Evolutionary conservation across 2,329 filamentous ascomycete genomes (phyloP).

Genomic region (Drechslerella stenobrocha): DNA sequence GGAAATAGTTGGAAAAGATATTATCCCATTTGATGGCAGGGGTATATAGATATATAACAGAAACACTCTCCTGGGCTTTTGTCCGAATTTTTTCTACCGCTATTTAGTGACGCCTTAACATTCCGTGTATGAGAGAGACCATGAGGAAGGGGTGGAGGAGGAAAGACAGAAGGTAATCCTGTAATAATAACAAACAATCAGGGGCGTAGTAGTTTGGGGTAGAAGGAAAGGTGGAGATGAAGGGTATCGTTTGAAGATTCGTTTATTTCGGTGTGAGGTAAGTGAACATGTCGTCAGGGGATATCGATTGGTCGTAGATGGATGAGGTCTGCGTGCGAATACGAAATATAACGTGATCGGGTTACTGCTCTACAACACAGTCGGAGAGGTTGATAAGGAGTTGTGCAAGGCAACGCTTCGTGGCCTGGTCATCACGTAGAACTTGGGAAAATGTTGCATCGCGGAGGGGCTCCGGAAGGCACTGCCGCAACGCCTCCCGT

Average conservation of each 20-base stretch:
- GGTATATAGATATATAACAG: not conserved
- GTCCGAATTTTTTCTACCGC: conserved; percentile 21
- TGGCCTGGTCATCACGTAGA: conserved; percentile 92
- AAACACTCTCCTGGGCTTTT: conserved; percentile 6
- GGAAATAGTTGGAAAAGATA: not conserved
- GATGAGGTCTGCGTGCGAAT: too few species aligned
- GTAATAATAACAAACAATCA: not conserved
- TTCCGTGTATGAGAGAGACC: conserved; percentile 26
- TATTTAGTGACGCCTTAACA: conserved; percentile 24
- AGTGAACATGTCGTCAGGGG: not conserved
- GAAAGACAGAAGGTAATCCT: not conserved
- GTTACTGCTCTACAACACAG: conserved; percentile 66
- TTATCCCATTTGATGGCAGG: not conserved
- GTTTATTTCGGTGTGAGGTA: not conserved
- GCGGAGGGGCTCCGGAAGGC: conserved; percentile 94
- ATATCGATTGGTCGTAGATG: too few species aligned
- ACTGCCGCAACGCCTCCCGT: conserved; percentile 90
- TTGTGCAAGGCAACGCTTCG: conserved; percentile 96
- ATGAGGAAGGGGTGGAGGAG: conserved; percentile 5
- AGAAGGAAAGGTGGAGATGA: not conserved
- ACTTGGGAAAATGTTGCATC: conserved; percentile 97
- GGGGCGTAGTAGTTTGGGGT: not conserved
- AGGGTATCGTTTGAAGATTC: conserved; percentile 4
- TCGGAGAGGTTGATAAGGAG: conserved; percentile 95
- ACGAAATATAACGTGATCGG: not conserved